These are phyloP conservation scores for Sphaceloma murrayae DNA, from an alignment of 2,329 filamentous ascomycete species.

Conservation along the genomic window DNA sequence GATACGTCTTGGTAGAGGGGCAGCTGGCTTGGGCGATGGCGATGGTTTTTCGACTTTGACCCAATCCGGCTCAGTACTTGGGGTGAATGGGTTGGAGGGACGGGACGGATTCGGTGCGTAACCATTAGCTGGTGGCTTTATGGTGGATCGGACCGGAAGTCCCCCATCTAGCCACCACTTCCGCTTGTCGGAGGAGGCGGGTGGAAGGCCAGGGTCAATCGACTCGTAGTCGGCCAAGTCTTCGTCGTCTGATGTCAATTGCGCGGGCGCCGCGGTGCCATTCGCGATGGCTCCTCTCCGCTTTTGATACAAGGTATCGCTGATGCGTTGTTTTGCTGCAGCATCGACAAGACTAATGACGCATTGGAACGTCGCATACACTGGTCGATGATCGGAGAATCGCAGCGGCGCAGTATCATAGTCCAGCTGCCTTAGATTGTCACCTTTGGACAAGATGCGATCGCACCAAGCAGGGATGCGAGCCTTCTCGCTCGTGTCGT, in stretches of 20 bases:
- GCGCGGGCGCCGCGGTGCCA: slow-evolving; percentile 45
- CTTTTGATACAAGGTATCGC: slow-evolving; percentile 61
- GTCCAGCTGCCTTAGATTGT: slow-evolving; percentile 68
- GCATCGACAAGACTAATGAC: slow-evolving; percentile 74
- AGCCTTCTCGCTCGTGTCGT: slow-evolving; percentile 90
- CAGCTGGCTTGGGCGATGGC: slow-evolving; percentile 19
- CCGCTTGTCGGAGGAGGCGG: slow-evolving; percentile 51
- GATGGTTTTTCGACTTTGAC: slow-evolving; percentile 41
- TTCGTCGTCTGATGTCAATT: slow-evolving; percentile 62
- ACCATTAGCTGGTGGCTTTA: slow-evolving; percentile 55
- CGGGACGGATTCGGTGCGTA: slow-evolving; percentile 63
- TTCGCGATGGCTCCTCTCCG: slow-evolving; percentile 58
- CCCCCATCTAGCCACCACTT: slow-evolving; percentile 60
- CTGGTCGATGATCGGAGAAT: slow-evolving; percentile 94
- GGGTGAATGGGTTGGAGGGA: slow-evolving; percentile 70
- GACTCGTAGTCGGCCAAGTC: slow-evolving; percentile 73
- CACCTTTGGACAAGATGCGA: slow-evolving; percentile 77
- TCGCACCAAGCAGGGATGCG: slow-evolving; percentile 97
- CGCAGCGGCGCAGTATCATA: slow-evolving; percentile 74
- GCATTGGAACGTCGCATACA: slow-evolving; percentile 83
- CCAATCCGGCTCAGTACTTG: slow-evolving; percentile 74
- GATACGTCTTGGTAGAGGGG: slow-evolving; percentile 7
- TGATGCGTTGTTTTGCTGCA: slow-evolving; percentile 58
- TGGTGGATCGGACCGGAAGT: slow-evolving; percentile 62
- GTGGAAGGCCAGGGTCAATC: slow-evolving; percentile 65